These are phyloP conservation scores for Malus hybrid DNA, from an alignment of 331 rosid genomes.

Conservation along the genomic window DNA sequence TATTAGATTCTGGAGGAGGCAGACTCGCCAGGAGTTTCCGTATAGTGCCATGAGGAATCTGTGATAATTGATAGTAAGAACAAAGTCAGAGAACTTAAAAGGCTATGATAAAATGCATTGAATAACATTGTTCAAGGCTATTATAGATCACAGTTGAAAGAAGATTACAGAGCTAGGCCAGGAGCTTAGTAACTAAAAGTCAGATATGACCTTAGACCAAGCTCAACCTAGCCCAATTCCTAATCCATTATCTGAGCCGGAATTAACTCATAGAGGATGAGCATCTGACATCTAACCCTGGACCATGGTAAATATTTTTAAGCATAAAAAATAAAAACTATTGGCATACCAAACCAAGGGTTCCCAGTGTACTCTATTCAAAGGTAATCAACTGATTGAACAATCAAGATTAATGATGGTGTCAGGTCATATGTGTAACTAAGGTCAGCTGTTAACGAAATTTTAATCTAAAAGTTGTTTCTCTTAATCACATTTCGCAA, in stretches of 20 bases:
- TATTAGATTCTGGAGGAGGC: conserved; percentile 75
- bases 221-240: not conserved
- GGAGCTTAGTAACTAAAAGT: not conserved
- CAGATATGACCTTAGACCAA: not conserved
- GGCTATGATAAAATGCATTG: not conserved
- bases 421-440: not conserved
- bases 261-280: not conserved
- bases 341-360: not conserved
- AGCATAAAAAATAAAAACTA: not conserved
- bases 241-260: not conserved
- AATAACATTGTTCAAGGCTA: not conserved
- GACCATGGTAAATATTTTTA: not conserved
- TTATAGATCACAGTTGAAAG: not conserved
- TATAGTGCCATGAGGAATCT: conserved; percentile 65
- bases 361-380: not conserved
- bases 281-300: not conserved
- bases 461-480: not conserved
- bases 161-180: not conserved
- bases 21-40: conserved; percentile 69
- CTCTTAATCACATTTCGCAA: not conserved
- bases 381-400: not conserved
- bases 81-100: not conserved
- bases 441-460: not conserved
- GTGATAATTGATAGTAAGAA: conserved; percentile 27
- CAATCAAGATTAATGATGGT: not conserved